Conservation (phyloP, 78 protist genomes). For the Dictyostelium intermedium region DNA sequence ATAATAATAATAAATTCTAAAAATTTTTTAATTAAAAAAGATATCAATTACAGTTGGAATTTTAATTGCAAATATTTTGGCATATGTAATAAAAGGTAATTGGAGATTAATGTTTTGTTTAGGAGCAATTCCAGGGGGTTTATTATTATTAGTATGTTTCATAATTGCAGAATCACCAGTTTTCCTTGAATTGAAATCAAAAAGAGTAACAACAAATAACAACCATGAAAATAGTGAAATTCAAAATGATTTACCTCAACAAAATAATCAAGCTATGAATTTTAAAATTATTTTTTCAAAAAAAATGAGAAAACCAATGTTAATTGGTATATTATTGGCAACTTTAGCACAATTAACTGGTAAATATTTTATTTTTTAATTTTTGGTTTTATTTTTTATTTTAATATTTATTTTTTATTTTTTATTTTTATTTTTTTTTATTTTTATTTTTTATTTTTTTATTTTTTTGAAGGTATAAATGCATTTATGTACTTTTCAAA, state of each 20-base stretch:
- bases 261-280: background rate
- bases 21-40: background rate
- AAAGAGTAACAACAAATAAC: background rate
- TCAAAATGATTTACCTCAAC: background rate
- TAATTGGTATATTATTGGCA: constrained; percentile 35
- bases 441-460: too few species aligned
- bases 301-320: constrained; percentile 51
- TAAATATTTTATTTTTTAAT: background rate
- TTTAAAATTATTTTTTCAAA: background rate
- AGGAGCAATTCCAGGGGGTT: constrained; percentile 37
- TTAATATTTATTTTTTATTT: background rate
- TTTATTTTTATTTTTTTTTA: too few species aligned
- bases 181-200: background rate
- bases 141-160: constrained; percentile 25
- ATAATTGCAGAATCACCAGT: constrained; percentile 45
- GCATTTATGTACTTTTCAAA: constrained; percentile 74
- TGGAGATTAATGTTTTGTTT: constrained; percentile 77
- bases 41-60: constrained; percentile 68
- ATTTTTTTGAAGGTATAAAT: constrained; percentile 16
- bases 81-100: constrained; percentile 19
- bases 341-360: constrained; percentile 39
- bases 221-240: background rate
- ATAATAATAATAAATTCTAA: too few species aligned
- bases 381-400: background rate
- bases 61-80: constrained; percentile 45